These are phyloP conservation scores for Achaetomiella virescens DNA, from an alignment of 495 filamentous ascomycete species.

Conservation along the genomic window DNA sequence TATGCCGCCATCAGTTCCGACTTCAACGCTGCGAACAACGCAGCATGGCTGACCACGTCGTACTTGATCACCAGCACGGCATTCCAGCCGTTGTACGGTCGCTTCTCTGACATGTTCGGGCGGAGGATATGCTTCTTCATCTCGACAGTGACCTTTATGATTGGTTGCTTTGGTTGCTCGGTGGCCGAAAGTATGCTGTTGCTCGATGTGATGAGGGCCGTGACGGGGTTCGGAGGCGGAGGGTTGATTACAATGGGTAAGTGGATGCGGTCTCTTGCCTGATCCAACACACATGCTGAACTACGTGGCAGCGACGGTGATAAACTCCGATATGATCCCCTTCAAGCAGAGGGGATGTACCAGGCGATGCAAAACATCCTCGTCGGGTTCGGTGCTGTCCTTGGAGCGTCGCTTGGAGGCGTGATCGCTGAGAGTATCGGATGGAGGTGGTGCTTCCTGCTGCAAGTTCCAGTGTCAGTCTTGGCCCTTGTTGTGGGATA, in stretches of 20 bases:
- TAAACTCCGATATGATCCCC: constrained; percentile 62
- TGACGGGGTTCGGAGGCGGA: constrained; percentile 54
- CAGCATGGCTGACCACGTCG: constrained; percentile 66
- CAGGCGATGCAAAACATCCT: constrained; percentile 59
- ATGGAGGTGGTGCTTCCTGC: constrained; percentile 46
- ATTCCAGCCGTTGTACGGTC: constrained; percentile 47
- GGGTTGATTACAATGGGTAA: constrained; percentile 57
- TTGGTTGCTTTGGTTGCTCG: constrained; percentile 45
- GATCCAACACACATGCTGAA: not conserved
- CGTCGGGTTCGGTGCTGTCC: constrained; percentile 49
- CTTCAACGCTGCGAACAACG: constrained; percentile 46
- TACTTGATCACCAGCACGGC: constrained; percentile 68
- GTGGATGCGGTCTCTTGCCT: constrained; percentile 13
- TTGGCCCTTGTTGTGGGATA: constrained; percentile 50
- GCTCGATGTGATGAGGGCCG: constrained; percentile 39
- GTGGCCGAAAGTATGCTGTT: constrained; percentile 35
- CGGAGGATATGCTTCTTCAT: constrained; percentile 47
- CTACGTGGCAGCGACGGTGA: constrained; percentile 47
- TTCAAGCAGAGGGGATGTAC: constrained; percentile 58
- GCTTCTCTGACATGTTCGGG: constrained; percentile 50
- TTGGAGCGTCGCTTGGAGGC: constrained; percentile 47
- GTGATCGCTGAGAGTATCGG: constrained; percentile 43
- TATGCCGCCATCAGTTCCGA: constrained; percentile 59
- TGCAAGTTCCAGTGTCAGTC: constrained; percentile 49
- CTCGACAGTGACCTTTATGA: constrained; percentile 41